These are phyloP conservation scores for Lyophyllum decastes DNA, from an alignment of 768 basidiomycete species.

Conservation along the genomic window DNA sequence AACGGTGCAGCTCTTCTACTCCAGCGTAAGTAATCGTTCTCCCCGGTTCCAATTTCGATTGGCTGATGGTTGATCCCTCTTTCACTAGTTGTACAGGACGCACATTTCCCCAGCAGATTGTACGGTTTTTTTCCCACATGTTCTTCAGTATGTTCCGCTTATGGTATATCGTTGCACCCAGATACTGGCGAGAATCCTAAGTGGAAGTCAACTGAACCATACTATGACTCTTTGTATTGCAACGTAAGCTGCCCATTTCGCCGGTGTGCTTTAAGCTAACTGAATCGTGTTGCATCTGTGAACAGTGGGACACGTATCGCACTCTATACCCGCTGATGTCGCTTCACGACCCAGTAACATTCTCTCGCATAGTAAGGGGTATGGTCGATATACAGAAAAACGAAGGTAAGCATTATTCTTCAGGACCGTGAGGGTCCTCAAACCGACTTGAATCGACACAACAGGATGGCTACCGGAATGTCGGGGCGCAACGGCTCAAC, in stretches of 20 bases:
- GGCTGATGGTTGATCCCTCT: neutral
- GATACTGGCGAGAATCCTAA: slow-evolving; percentile 66
- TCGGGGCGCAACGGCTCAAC: slow-evolving; percentile 52
- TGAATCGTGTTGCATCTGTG: neutral
- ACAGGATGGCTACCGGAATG: slow-evolving; percentile 71
- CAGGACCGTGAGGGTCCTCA: neutral
- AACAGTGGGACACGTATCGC: slow-evolving; percentile 67
- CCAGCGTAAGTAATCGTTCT: slow-evolving; percentile 40
- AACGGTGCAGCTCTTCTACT: slow-evolving; percentile 58
- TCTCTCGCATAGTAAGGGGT: slow-evolving; percentile 59
- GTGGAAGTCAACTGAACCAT: slow-evolving; percentile 66
- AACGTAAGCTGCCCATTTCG: slow-evolving; percentile 42
- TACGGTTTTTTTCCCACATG: slow-evolving; percentile 27
- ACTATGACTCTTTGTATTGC: slow-evolving; percentile 69
- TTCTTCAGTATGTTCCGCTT: neutral
- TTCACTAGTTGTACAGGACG: slow-evolving; percentile 51
- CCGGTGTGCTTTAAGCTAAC: neutral
- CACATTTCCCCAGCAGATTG: slow-evolving; percentile 69
- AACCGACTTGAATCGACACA: neutral
- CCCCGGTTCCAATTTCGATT: neutral
- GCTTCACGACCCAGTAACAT: slow-evolving; percentile 60
- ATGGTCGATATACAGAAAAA: slow-evolving; percentile 70
- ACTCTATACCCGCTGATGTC: slow-evolving; percentile 65
- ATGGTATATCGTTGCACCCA: too few relatives aligned
- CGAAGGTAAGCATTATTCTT: slow-evolving; percentile 43